Conservation (phyloP, 108 stramenopile genomes). For the Cyclotella baltica region DNA sequence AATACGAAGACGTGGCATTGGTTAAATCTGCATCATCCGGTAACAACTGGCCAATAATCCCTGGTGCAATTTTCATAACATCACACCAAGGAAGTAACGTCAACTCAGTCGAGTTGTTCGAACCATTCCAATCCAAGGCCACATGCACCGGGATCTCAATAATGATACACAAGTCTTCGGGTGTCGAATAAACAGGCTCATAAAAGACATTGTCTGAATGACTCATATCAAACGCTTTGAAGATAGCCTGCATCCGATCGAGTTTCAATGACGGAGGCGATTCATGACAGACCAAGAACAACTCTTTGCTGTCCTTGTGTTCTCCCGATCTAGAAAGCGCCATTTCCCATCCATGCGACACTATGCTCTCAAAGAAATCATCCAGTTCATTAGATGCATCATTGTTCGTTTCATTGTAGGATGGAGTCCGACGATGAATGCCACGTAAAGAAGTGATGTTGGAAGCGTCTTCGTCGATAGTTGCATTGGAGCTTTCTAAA, state of each 20-base stretch:
- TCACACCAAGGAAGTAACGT: conserved; percentile 16
- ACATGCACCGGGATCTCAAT: background rate
- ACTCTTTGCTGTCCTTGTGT: too few species aligned
- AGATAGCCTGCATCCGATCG: background rate
- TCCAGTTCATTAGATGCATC: too few species aligned
- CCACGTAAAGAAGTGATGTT: too few species aligned
- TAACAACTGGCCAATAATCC: background rate
- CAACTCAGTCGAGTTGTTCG: background rate
- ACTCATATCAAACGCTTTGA: background rate
- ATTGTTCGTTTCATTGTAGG: too few species aligned
- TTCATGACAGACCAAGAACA: conserved; percentile 16
- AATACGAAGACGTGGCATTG: background rate
- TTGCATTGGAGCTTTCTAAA: too few species aligned
- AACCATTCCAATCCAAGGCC: background rate
- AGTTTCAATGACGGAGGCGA: background rate
- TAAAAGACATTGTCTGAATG: conserved; percentile 11
- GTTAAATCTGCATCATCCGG: background rate
- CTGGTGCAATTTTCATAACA: conserved; percentile 8
- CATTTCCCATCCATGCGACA: too few species aligned
- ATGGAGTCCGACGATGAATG: too few species aligned
- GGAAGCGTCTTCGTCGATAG: too few species aligned
- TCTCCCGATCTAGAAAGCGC: too few species aligned
- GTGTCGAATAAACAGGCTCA: conserved; percentile 10
- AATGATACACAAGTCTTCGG: conserved; percentile 9
- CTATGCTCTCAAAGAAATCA: too few species aligned